phyloP scores from a whole-genome alignment of 1,284 basidiomycete genomes.

The Pascua sp. region DNA sequence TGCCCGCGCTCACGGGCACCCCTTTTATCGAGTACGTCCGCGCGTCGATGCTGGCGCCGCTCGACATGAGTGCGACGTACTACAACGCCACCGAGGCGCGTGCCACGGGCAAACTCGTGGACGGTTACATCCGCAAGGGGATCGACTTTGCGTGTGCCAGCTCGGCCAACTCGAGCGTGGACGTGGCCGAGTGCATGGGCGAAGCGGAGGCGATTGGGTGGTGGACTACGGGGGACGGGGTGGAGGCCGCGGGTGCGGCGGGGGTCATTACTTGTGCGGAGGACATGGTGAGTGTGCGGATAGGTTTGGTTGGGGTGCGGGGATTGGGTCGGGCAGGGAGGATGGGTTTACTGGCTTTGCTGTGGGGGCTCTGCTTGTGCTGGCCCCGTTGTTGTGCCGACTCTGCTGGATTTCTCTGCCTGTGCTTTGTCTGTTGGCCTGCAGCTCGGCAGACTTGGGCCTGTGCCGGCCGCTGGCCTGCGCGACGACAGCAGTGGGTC shows the following conservation, averaged over 20 bases:
- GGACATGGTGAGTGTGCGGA: constrained; percentile 22
- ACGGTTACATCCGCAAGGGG: constrained; percentile 15
- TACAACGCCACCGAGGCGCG: constrained; percentile 21
- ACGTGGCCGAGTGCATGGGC: constrained; percentile 17
- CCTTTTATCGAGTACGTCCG: constrained; percentile 27
- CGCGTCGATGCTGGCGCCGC: constrained; percentile 29
- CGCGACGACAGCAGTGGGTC: too few species aligned
- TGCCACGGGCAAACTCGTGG: constrained; percentile 14
- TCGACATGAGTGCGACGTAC: constrained; percentile 28
- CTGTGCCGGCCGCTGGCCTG: too few species aligned
- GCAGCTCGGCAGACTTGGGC: too few species aligned
- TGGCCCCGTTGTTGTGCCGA: too few species aligned
- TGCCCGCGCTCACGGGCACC: constrained; percentile 24
- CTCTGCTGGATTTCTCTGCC: too few species aligned
- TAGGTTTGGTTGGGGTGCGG: not conserved
- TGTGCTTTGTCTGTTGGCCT: too few species aligned
- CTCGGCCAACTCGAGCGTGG: not conserved
- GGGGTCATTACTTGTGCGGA: constrained; percentile 27
- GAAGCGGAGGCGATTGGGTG: constrained; percentile 18
- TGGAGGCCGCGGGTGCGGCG: constrained; percentile 23
- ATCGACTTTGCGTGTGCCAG: constrained; percentile 12
- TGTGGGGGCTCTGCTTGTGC: too few species aligned
- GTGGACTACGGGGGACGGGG: constrained; percentile 21
- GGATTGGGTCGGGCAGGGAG: too few species aligned
- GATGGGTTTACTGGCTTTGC: too few species aligned